Evolutionary conservation across 768 basidiomycete species (phyloP).

Genomic region (Lactarius indigo): DNA sequence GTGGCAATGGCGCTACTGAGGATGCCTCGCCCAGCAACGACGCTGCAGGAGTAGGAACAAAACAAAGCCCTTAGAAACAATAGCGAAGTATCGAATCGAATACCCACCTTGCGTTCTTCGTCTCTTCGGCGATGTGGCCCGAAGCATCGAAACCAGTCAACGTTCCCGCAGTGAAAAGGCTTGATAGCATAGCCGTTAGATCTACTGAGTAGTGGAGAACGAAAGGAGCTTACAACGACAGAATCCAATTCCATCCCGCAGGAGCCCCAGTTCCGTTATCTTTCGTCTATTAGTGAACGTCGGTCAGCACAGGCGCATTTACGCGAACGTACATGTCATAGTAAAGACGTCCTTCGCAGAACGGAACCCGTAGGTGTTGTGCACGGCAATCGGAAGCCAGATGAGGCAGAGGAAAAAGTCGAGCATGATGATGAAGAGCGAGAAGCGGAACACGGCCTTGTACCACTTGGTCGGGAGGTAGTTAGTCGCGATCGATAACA

Average conservation of each 20-base stretch:
- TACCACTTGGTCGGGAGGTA: constrained; percentile 77
- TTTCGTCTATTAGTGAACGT: constrained; percentile 31
- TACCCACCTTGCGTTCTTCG: constrained; percentile 66
- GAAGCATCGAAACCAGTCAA: constrained; percentile 90
- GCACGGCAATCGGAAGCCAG: constrained; percentile 91
- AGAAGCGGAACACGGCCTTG: constrained; percentile 73
- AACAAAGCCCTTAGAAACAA: background rate
- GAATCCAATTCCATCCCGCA: constrained; percentile 86
- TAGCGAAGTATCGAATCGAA: background rate
- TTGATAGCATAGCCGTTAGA: constrained; percentile 29
- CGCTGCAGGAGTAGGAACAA: constrained; percentile 36
- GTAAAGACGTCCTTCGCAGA: constrained; percentile 82
- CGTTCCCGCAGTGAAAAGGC: constrained; percentile 83
- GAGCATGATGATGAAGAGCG: constrained; percentile 69
- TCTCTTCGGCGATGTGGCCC: constrained; percentile 87
- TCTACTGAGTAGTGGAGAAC: constrained; percentile 1
- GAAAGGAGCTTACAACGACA: constrained; percentile 62
- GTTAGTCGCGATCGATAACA: constrained; percentile 76
- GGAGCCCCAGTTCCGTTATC: constrained; percentile 89
- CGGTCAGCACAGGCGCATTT: background rate
- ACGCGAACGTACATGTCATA: constrained; percentile 54
- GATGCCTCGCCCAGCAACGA: constrained; percentile 81
- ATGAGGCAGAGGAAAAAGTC: constrained; percentile 87
- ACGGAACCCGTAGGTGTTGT: constrained; percentile 85
- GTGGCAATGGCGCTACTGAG: constrained; percentile 74